Base-by-base conservation (phyloP, 2,329 filamentous ascomycete genomes). In the Hortaea werneckii region DNA sequence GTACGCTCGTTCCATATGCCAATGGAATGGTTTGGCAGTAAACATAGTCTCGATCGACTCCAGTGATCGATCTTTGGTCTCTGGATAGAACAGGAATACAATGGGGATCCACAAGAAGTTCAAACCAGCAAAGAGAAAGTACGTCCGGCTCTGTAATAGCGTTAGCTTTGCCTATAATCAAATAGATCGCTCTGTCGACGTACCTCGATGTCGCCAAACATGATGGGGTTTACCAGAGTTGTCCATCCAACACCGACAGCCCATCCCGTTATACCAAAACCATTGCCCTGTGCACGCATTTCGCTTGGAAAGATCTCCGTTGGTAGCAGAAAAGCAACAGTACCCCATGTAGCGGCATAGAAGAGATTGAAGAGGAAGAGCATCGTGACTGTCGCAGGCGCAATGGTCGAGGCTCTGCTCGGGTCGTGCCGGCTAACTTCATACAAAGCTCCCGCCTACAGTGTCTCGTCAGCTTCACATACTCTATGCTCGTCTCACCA, bases 181-280 rank as follows among this genome's bases (percentile, higher is more conserved):
- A 42, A 26, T n/a, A 35, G 32, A 9, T n/a, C 8, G 32, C n/a
- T n/a, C 20, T 2, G 6, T 5, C 10, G 13, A 27, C 41, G 32
- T 47, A 53, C 51, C 51, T 66, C 63, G 20, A 76, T 53, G n/a
- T 60, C 60, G 37, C 55, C 60, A 48, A 77, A 72, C 67, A 78
- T 73, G 56, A 77, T 72, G 27, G 71, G 72, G 51, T 63, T 77
- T 49, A 77, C 69, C 40, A 77, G 63, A 2, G 67, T 67, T 1
- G 75, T 77, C 70, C 73, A 44, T 12, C 75, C 75, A 6, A 74
- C 71, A 34, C 75, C 77, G 47, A 77, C 69, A 12, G 77, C 75
- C 76, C 77, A 80, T 1, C 76, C 75, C 1, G 74, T 73, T 48
- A 80, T 77, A 12, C 72, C 73, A 51, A 79, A 78, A 6, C 74